Conservation (phyloP, 176 grass and related monocot species). For the Eragrostis curvula region DNA sequence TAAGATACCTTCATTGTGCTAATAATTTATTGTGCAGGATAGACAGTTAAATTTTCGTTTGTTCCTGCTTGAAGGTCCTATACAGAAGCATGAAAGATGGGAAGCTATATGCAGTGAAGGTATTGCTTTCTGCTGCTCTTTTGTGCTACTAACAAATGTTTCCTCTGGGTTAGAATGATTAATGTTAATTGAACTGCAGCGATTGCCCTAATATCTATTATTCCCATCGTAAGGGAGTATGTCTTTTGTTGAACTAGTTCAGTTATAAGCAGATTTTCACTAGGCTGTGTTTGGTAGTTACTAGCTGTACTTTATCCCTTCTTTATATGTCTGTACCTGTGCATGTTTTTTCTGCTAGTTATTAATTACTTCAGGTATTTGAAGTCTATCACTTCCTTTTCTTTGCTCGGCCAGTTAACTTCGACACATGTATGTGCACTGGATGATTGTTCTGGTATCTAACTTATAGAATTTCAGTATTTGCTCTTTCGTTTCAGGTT, state of each 20-base stretch:
- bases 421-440: neutral
- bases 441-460: constrained; percentile 7
- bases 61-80: constrained; percentile 55
- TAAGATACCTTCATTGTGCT: constrained; percentile 47
- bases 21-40: constrained; percentile 9
- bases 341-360: neutral
- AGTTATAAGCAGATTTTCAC: constrained; percentile 1
- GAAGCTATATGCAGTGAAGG: constrained; percentile 86
- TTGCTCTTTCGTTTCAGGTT: constrained; percentile 54
- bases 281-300: neutral
- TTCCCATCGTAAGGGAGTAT: neutral
- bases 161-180: too few relatives aligned
- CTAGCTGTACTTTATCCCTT: neutral
- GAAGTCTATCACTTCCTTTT: neutral
- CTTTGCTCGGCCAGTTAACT: neutral
- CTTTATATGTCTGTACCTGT: neutral
- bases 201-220: too few relatives aligned
- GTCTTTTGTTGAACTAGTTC: neutral
- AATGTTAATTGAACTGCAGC: too few relatives aligned
- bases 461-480: constrained; percentile 38
- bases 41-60: constrained; percentile 22
- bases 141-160: neutral
- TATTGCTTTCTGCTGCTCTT: constrained; percentile 37
- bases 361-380: constrained; percentile 17
- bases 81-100: constrained; percentile 75